Evolutionary conservation across 768 basidiomycete genomes (phyloP).

Genomic region (Boletus sp.): DNA sequence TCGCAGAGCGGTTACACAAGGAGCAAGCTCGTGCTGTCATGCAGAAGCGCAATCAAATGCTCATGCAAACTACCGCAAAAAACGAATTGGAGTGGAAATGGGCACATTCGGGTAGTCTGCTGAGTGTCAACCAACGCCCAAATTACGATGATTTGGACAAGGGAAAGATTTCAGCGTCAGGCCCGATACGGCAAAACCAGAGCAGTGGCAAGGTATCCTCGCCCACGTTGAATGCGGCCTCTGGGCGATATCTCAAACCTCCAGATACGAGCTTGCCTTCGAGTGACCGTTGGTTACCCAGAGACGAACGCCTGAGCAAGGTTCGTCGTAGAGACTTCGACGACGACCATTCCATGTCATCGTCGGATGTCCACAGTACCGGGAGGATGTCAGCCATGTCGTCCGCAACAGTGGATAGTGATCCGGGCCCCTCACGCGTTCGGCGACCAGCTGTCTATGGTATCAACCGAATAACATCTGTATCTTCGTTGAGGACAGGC

Average conservation of each 20-base stretch:
- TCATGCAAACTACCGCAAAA: slow-evolving; percentile 50
- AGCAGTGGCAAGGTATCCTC: slow-evolving; percentile 39
- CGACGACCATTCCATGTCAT: slow-evolving; percentile 90
- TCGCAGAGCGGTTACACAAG: slow-evolving; percentile 68
- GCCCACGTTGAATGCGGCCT: slow-evolving; percentile 57
- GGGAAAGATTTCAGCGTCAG: slow-evolving; percentile 54
- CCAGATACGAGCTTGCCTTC: slow-evolving; percentile 33
- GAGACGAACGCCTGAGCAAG: slow-evolving; percentile 66
- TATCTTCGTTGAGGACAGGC: slow-evolving; percentile 60
- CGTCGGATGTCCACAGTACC: slow-evolving; percentile 76
- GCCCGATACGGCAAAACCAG: slow-evolving; percentile 62
- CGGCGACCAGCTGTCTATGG: slow-evolving; percentile 61
- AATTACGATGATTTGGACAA: slow-evolving; percentile 32
- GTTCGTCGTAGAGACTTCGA: slow-evolving; percentile 80
- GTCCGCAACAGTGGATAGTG: slow-evolving; percentile 80
- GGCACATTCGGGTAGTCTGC: slow-evolving; percentile 40
- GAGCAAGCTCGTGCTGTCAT: slow-evolving; percentile 92
- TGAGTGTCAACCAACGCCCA: slow-evolving; percentile 37
- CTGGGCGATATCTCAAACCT: slow-evolving; percentile 49
- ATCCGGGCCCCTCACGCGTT: slow-evolving; percentile 72
- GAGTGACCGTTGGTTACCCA: slow-evolving; percentile 45
- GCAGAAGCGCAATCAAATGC: slow-evolving; percentile 79
- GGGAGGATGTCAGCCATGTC: slow-evolving; percentile 76
- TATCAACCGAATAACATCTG: slow-evolving; percentile 72
- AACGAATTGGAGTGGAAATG: slow-evolving; percentile 64